phyloP scores from a whole-genome alignment of 768 basidiomycete genomes.

The Phallus indusiatus region DNA sequence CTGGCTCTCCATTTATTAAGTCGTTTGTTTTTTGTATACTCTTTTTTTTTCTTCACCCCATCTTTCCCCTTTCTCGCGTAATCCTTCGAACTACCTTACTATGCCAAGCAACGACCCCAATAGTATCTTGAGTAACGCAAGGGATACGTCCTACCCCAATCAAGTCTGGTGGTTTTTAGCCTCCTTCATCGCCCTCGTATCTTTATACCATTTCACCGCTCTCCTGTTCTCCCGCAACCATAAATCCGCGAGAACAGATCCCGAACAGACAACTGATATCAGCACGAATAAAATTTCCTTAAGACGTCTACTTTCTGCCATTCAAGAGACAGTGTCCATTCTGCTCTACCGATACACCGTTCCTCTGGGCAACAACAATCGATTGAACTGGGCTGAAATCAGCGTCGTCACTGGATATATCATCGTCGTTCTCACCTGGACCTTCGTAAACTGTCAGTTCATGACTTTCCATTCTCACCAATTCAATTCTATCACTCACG shows the following conservation, averaged over 20 bases:
- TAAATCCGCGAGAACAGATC: neutral
- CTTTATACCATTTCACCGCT: slow-evolving; percentile 22
- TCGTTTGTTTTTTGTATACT: neutral
- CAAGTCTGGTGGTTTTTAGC: slow-evolving; percentile 35
- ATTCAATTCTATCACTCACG: neutral
- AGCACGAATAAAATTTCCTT: neutral
- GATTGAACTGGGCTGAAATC: slow-evolving; percentile 27
- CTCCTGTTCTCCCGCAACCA: neutral
- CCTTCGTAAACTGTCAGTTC: slow-evolving; percentile 37
- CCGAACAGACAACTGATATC: neutral
- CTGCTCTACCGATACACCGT: slow-evolving; percentile 28
- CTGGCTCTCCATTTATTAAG: neutral
- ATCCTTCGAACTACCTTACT: neutral
- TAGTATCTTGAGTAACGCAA: neutral
- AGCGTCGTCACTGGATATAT: slow-evolving; percentile 39
- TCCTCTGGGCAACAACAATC: slow-evolving; percentile 16
- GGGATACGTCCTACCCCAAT: slow-evolving; percentile 25
- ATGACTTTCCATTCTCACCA: neutral
- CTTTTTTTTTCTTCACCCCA: neutral
- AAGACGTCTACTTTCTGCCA: slow-evolving; percentile 16
- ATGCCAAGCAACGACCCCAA: neutral
- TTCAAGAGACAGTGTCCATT: slow-evolving; percentile 26
- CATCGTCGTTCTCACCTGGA: slow-evolving; percentile 32
- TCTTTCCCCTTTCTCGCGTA: neutral
- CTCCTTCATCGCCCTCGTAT: slow-evolving; percentile 32